Conservation (phyloP, 2,329 filamentous ascomycete genomes). For the Curvularia lunata region DNA sequence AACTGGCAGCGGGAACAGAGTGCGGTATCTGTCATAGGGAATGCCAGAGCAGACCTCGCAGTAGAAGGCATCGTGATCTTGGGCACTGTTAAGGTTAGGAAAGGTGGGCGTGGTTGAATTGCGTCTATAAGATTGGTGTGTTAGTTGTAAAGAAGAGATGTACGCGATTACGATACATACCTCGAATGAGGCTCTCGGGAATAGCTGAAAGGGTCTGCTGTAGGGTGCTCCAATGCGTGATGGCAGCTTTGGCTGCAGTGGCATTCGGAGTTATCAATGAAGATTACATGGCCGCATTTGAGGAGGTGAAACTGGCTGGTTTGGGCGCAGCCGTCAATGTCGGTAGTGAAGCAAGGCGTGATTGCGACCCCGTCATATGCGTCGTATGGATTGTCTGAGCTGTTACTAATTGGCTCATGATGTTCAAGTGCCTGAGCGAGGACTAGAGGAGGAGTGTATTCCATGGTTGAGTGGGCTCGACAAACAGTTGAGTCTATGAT, state of each 20-base stretch:
- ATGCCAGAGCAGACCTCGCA: conserved; percentile 27
- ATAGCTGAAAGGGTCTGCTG: background rate
- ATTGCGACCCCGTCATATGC: background rate
- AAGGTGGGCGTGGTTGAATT: too few species aligned
- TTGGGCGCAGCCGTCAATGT: background rate
- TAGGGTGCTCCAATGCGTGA: conserved; percentile 6
- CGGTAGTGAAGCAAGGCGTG: conserved; percentile 5
- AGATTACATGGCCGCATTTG: conserved; percentile 29
- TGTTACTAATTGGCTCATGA: background rate
- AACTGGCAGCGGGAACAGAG: background rate
- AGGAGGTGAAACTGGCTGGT: conserved; percentile 21
- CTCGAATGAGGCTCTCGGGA: background rate
- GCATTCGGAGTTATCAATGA: conserved; percentile 11
- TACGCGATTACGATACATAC: background rate
- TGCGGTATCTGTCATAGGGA: conserved; percentile 18
- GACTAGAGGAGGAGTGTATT: background rate
- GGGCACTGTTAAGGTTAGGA: background rate
- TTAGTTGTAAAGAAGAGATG: background rate
- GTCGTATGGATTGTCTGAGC: background rate
- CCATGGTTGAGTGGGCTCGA: background rate
- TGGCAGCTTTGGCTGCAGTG: conserved; percentile 26
- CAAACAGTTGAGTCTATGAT: too few species aligned
- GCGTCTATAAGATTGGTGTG: background rate
- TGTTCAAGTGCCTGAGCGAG: background rate
- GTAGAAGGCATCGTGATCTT: conserved; percentile 14